These are phyloP conservation scores for Puccinia coronata DNA, from an alignment of 1,284 basidiomycete genomes.

Conservation along the genomic window DNA sequence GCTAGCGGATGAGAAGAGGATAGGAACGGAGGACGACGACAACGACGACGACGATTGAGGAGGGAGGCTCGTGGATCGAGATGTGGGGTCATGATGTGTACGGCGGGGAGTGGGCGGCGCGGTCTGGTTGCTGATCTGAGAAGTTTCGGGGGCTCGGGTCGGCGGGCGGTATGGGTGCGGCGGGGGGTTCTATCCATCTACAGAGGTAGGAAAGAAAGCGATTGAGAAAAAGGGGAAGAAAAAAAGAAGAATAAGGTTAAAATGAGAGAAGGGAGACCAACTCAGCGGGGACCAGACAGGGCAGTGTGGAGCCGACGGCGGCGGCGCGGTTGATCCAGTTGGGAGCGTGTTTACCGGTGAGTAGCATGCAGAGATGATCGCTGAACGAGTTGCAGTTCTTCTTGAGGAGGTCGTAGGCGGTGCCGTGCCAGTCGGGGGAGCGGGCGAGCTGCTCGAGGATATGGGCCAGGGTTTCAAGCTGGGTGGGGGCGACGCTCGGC, in stretches of 20 bases:
- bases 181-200: conserved; percentile 21
- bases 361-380: conserved; percentile 23
- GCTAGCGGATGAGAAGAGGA: no score
- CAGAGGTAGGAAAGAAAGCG: not conserved
- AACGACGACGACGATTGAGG: no score
- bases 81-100: no score
- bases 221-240: not conserved
- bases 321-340: conserved; percentile 47
- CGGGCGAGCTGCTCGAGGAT: conserved; percentile 28
- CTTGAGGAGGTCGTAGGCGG: conserved; percentile 38
- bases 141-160: no score
- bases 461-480: conserved; percentile 23
- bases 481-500: not conserved
- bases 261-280: not conserved
- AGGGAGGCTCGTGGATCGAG: no score
- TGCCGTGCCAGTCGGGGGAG: conserved; percentile 38
- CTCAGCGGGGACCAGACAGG: conserved; percentile 42
- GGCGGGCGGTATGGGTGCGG: no score
- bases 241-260: not conserved
- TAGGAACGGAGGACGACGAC: no score
- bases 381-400: conserved; percentile 42
- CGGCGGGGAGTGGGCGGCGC: no score
- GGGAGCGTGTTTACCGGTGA: conserved; percentile 23
- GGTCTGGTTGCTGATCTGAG: no score
- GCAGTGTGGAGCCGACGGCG: conserved; percentile 6